These are phyloP conservation scores for Acer yangbiense DNA, from an alignment of 345 rosid species.

Conservation along the genomic window DNA sequence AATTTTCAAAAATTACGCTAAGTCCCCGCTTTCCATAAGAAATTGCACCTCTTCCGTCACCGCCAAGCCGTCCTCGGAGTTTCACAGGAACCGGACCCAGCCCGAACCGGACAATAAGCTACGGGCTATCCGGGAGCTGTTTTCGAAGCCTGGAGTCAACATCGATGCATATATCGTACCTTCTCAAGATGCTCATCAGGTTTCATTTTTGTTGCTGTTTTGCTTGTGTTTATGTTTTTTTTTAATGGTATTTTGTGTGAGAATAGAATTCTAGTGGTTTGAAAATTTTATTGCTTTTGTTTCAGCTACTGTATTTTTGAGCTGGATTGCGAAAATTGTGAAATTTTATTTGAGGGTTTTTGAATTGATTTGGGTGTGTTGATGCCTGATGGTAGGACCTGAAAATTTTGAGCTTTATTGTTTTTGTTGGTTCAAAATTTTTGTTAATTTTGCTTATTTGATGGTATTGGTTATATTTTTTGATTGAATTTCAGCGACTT, in stretches of 20 bases:
- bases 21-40: slow-evolving; percentile 33
- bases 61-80: slow-evolving; percentile 76
- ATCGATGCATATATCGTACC: slow-evolving; percentile 95
- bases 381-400: neutral
- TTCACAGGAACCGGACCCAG: slow-evolving; percentile 39
- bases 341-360: neutral
- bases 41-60: slow-evolving; percentile 64
- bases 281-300: neutral
- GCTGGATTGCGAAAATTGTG: neutral
- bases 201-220: slow-evolving; percentile 13
- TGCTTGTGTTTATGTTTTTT: neutral
- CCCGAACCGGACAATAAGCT: slow-evolving; percentile 71
- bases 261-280: neutral
- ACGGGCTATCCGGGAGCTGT: slow-evolving; percentile 59
- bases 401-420: neutral
- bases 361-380: too few relatives aligned
- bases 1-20: slow-evolving; percentile 21
- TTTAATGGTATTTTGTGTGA: neutral
- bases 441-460: neutral
- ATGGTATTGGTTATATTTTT: neutral
- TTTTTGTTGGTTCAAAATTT: neutral
- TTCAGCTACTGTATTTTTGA: neutral
- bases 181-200: slow-evolving; percentile 99
- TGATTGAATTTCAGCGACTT: slow-evolving; percentile 9
- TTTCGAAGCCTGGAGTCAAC: slow-evolving; percentile 66